Evolutionary conservation across 345 rosid species (phyloP), one percentile per base, ranked within the genome.

Genomic region (Capsella bursapastoris): DNA sequence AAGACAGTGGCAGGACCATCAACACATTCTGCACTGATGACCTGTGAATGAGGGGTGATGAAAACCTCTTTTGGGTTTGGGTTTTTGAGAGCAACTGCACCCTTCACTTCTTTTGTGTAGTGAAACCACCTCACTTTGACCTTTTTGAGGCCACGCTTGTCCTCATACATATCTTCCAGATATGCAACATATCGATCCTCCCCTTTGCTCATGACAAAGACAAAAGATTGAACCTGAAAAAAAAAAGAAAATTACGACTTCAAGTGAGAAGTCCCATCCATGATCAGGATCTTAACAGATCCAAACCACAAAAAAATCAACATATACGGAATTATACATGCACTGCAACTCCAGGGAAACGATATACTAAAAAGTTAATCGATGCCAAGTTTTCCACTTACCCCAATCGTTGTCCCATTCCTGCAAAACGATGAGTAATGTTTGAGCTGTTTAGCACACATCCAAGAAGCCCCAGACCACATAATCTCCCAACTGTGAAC

Each of bases 41-140:
- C 99, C 81, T 94, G 99, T 22, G 93, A 86, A 76, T 88, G 86
- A 64, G 89, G 88, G 12, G 99, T 94, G 77, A 94, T 89, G 83
- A 90, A 94, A 81, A 94, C 92, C 83, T 94, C 99, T 82, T 90
- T 91, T 8, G 95, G 93, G 65, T 94, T 90, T 55, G 90, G 82
- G 74, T 87, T 88, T 78, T 86, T 84, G 40, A 91, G 72, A 78
- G 90, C 85, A 76, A 83, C 74, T 22, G 81, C 81, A 53, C 97
- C 92, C 82, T 87, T 94, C 47, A 95, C 96, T 86, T 92, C 99
- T 70, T 85, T 89, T 59, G 85, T 84, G 77, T 82, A 86, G 85
- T 94, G 97, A 85, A 94, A 90, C 98, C 98, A 94, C 83, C 97
- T 87, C 61, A 91, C 96, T 85, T 86, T 94, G 64, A 94, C 96